phyloP scores from a whole-genome alignment of 352 stramenopile genomes.

The Globisporangium emineosum region DNA sequence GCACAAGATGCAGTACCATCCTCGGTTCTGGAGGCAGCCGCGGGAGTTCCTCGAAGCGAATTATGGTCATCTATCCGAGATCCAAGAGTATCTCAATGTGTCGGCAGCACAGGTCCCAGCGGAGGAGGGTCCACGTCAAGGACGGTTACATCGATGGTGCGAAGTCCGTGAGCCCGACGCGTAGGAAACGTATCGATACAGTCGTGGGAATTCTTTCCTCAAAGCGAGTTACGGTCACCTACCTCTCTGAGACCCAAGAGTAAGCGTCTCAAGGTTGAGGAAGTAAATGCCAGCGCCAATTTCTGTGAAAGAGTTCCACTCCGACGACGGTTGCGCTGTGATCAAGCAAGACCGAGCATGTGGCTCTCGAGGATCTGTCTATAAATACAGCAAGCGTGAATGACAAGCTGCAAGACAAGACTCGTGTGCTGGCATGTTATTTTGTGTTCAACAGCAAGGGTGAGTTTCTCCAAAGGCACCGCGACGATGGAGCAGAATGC shows the following conservation, averaged over 20 bases:
- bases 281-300: too few relatives aligned
- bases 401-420: neutral
- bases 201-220: too few relatives aligned
- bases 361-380: too few relatives aligned
- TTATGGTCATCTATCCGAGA: slow-evolving; percentile 27
- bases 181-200: too few relatives aligned
- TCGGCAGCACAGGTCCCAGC: neutral
- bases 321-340: too few relatives aligned
- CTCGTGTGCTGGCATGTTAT: neutral
- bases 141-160: neutral
- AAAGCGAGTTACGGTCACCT: too few relatives aligned
- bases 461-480: neutral
- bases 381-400: neutral
- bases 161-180: neutral
- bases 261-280: too few relatives aligned
- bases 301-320: too few relatives aligned
- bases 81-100: slow-evolving; percentile 23
- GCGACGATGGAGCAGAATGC: slow-evolving; percentile 30
- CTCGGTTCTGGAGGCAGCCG: slow-evolving; percentile 34
- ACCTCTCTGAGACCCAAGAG: too few relatives aligned
- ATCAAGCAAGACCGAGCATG: too few relatives aligned
- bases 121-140: neutral
- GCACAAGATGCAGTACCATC: slow-evolving; percentile 28
- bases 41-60: slow-evolving; percentile 25
- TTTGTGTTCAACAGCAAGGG: neutral